Evolutionary conservation across 345 rosid species (phyloP), one percentile per base, ranked within the genome.

Genomic region (Streptanthus diversifolius): DNA sequence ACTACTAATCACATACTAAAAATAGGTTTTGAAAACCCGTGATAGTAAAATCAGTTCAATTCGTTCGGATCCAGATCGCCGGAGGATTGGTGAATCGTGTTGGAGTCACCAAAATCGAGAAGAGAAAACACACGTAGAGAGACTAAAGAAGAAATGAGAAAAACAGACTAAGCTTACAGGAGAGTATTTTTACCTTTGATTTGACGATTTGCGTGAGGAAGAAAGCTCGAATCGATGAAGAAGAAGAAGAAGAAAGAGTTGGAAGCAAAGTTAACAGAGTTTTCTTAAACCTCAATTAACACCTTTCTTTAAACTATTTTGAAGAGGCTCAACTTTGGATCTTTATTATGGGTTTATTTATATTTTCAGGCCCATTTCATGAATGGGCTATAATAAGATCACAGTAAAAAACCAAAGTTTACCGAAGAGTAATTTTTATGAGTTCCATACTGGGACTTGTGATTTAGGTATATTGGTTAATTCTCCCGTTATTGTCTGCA

Each of bases 281-380:
- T 74, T 74, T 66, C 78, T 57, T 74, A 67, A 47, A 58, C 67
- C 36, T 57, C 78, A 74, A 74, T 74, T 58, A 66, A 70, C 14
- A 21, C 55, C 7, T 59, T 35, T 36, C 9, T 24, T 14, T 5
- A n/a, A 35, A 39, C 49, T 1, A 37, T 27, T 29, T 29, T 32
- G 35, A 32, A 1, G 35, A 30, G 7, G 7, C 35, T 32, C 37
- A 9, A 35, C 29, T 40, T 45, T 10, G 0, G 30, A 37, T 18
- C 0, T 13, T 6, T 8, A 9, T 13, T 14, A 40, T 57, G 65
- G 73, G 65, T 45, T 56, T 5, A 6, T 11, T 4, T 53, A 2
- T 2, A 1, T 22, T 49, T 4, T 5, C 3, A 49, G 15, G 55
- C 55, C 39, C 39, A 35, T 35, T 35, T 1, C 1, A 8, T 2